phyloP scores from a whole-genome alignment of 495 filamentous ascomycete genomes.

The Aspergillus indologenus region DNA sequence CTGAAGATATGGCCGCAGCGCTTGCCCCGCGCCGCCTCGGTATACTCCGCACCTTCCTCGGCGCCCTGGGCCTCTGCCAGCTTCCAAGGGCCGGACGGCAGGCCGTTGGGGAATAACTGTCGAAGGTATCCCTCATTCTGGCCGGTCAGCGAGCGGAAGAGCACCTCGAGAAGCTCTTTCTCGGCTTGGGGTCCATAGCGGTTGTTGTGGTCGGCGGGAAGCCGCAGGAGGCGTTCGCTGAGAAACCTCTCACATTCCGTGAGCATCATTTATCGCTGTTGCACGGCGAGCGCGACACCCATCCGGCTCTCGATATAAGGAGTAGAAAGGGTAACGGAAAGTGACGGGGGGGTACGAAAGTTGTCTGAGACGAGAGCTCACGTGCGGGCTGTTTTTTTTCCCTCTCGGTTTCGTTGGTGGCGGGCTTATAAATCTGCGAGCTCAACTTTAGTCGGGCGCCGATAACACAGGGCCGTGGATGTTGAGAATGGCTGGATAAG shows the following conservation, averaged over 20 bases:
- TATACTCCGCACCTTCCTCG: slow-evolving; percentile 90
- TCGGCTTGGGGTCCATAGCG: slow-evolving; percentile 69
- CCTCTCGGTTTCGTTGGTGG: neutral
- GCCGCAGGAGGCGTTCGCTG: slow-evolving; percentile 67
- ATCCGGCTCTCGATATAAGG: slow-evolving; percentile 13
- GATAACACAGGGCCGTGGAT: neutral
- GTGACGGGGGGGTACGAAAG: slow-evolving; percentile 1
- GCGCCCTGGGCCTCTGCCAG: slow-evolving; percentile 85
- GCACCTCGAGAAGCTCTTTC: slow-evolving; percentile 65
- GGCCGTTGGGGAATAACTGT: slow-evolving; percentile 76
- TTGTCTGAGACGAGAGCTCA: slow-evolving; percentile 6
- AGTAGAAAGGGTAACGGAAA: neutral
- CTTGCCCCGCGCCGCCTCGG: slow-evolving; percentile 84
- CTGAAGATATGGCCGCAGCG: slow-evolving; percentile 98
- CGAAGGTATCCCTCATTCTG: slow-evolving; percentile 68
- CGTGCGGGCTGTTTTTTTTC: slow-evolving; percentile 12
- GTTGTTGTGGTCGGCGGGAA: slow-evolving; percentile 64
- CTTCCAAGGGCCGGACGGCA: slow-evolving; percentile 63
- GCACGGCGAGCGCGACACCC: slow-evolving; percentile 35
- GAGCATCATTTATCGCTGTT: slow-evolving; percentile 43
- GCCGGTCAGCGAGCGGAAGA: slow-evolving; percentile 81
- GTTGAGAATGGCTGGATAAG: neutral
- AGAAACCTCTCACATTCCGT: slow-evolving; percentile 77
- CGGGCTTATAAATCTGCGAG: neutral
- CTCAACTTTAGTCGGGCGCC: neutral